Evolutionary conservation across 2,329 filamentous ascomycete genomes (phyloP), one percentile per base, ranked within the genome.

Genomic region (Sporothrix globosa): DNA sequence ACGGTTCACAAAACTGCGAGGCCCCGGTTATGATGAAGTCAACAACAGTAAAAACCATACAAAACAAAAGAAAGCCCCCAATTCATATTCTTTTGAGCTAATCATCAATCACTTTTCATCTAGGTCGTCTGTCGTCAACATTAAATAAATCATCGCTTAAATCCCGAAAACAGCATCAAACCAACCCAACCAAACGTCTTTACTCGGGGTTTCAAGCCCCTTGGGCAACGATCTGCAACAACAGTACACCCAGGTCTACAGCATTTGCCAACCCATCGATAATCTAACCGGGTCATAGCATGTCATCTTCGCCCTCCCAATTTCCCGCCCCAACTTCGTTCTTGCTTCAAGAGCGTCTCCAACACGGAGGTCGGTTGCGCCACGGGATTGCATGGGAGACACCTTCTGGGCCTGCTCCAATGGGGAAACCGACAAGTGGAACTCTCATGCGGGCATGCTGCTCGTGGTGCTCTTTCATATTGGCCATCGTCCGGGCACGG

Each of bases 371-470:
- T 5, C 21, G 27, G 4, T 60, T 46, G 5, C 52, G 63, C 69
- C 72, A 75, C 0, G 70, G 63, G 10, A 41, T 14, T 10, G 69
- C 67, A 24, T 75, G 74, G 21, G 67, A 53, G 2, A 61, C 68
- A 4, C 69, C 72, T 73, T 83, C 82, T 9, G 82, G 81, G 0
- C 82, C 82, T 24, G 81, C 81, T 30, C 81, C 81, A 21, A 83
- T 74, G 24, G 82, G 82, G 1, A 82, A 76, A 1, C 80, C 81
- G 7, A 77, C 78, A 34, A 81, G 72, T 0, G 78, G 72, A 21
- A 3, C 13, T 17, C 30, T 13, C 24, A 27, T 24, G 4, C 3
- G 17, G 13, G 67, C 67, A 14, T 44, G 67, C 11, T 48, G 58
- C 30, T 41, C 50, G n/a, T 61, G 56, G 7, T 63, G 56, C 19